Evolutionary conservation across 1,139 yeast species (phyloP), one percentile per base, ranked within the genome.

Genomic region (Candida frijolesensis): DNA sequence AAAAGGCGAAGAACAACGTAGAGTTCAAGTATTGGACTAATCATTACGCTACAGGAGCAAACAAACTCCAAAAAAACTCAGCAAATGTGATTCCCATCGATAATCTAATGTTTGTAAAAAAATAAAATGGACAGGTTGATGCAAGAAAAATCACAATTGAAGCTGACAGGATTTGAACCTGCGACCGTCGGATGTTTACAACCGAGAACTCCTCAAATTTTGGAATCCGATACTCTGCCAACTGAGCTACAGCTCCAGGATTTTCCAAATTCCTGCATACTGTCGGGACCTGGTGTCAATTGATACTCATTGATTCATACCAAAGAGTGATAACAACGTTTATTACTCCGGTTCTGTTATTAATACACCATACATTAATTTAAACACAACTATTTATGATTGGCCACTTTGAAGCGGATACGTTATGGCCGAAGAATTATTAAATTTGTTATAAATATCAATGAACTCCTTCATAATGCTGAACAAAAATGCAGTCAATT

Each of bases 391-490:
- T 34, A 19, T 5, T 15, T 47, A 42, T 9, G 33, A 29, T 25
- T 44, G 45, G 7, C 66, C 66, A 46, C 66, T 56, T 45, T 63
- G 63, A 30, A 65, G 57, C 27, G 53, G 56, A 50, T 65, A 66
- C 3, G 54, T 53, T 14, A 64, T 51, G 54, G 42, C 54, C 35
- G 47, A 46, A 43, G 48, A 48, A 39, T 54, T 55, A 40, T 58
- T 54, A 29, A 49, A 47, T 30, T 51, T 51, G 47, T 64, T 63
- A 51, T 65, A 68, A 33, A 65, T 61, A 2, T 66, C 72, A 44
- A 66, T 63, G 49, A 73, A 69, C 48, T 73, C 79, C 29, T 63
- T 60, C 32, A 69, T 57, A 41, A 71, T 59, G 40, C 64, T 60
- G 53, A 57, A 68, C 50, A 72, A 61, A 43, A 73, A 63, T n/a